Evolutionary conservation across 768 basidiomycete species (phyloP).

Genomic region (Rhodosporidiobolus sp.): DNA sequence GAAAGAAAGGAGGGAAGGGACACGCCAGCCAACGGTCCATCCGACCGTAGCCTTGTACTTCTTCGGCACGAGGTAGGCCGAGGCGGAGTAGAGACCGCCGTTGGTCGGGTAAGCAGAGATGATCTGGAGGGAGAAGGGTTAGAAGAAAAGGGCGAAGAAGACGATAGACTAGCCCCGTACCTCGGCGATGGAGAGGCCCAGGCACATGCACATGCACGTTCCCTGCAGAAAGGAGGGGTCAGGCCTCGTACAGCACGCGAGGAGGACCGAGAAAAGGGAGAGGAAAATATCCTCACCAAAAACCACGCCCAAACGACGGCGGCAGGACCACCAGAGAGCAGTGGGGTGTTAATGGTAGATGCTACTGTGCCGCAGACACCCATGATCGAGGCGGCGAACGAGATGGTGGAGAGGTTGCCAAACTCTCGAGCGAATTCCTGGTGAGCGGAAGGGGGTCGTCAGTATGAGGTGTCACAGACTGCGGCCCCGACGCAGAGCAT

Average conservation of each 20-base stretch:
- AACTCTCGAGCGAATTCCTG: conserved; percentile 8
- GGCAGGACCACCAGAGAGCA: conserved; percentile 50
- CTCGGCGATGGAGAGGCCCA: conserved; percentile 38
- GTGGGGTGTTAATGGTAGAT: conserved; percentile 51
- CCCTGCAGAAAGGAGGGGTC: too few species aligned
- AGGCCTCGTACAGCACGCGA: too few species aligned
- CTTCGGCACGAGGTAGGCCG: conserved; percentile 49
- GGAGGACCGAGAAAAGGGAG: too few species aligned
- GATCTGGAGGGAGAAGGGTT: conserved; percentile 12
- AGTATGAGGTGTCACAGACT: too few species aligned
- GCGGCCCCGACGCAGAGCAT: too few species aligned
- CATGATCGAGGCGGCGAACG: conserved; percentile 46
- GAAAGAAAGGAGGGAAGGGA: conserved; percentile 46
- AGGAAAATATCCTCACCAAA: conserved; percentile 19
- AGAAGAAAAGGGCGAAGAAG: background rate
- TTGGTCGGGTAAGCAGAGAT: conserved; percentile 18
- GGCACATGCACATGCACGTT: conserved; percentile 35
- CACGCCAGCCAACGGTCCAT: conserved; percentile 45
- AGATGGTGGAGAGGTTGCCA: conserved; percentile 41
- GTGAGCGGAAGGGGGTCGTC: background rate
- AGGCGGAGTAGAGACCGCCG: conserved; percentile 53
- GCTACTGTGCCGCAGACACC: conserved; percentile 46
- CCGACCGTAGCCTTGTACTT: conserved; percentile 48
- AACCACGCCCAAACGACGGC: conserved; percentile 52
- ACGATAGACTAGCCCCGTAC: background rate